Base-by-base conservation (phyloP, 176 grass and related monocot species). In the Urochloa ruziziensis region DNA sequence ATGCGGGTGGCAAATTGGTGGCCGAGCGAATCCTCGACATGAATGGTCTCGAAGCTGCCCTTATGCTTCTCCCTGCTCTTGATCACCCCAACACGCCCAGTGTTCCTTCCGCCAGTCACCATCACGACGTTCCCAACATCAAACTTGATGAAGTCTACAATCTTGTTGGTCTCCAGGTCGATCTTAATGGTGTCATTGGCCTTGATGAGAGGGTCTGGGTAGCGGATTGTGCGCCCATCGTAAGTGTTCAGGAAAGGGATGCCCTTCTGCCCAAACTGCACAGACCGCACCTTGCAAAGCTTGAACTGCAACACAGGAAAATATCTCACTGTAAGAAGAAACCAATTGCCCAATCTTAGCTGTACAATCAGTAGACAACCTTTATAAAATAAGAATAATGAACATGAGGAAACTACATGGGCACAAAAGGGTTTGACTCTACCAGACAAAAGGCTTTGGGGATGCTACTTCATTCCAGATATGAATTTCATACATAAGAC, bases 21-120 rank as follows among this genome's bases (percentile, higher is more conserved):
- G 37, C 82, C 87, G 1, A 59, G 67, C 2, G 87, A 28, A 75
- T 89, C 87, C 47, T 89, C 82, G 1, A 89, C 43, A 0, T 89
- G 87, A 39, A 89, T 75, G 56, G 82, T 89, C 43, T 85, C 87
- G 0, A 85, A 89, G 28, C 67, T 80, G 44, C 81, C 81, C 68
- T 85, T 85, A 3, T 89, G 87, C 76, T 89, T 89, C 76, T 89
- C 87, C 77, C 87, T 68, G 59, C 65, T 89, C 68, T 89, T 89
- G 76, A 89, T 84, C 74, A 89, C 74, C 42, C 87, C 87, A 21
- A 89, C 87, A 62, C 81, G 87, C 7, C 87, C 87, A 1, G 87
- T 89, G 81, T 89, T 89, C 21, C 81, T 76, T 19, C 87, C 87
- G 0, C 87, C 87, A 33, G 87, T 89, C 24, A 89, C 87, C 87